Percentiles rank a stretch among this genome's conserved stretches.
These are phyloP conservation scores for Isoetes taiwanensis DNA, from an alignment of 75 land plant genomes.

Conservation along the genomic window DNA sequence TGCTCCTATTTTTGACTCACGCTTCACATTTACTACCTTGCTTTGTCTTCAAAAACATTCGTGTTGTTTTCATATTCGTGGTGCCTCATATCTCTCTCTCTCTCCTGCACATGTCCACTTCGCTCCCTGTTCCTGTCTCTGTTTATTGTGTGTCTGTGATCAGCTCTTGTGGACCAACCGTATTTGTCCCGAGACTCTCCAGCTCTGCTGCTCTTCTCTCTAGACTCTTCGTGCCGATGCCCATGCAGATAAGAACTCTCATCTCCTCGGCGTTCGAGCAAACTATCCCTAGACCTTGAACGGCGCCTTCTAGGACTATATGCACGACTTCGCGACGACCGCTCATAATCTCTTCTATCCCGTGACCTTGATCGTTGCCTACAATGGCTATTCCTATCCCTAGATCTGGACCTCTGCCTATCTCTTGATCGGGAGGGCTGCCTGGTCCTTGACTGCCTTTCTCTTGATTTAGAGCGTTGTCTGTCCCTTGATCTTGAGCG, in stretches of 20 bases:
- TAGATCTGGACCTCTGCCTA: not conserved
- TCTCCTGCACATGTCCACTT: not conserved
- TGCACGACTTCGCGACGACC: too few relatives aligned
- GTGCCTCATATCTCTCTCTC: conserved; percentile 8
- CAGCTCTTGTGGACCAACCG: not conserved
- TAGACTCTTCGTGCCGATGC: not conserved
- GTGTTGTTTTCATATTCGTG: conserved; percentile 15
- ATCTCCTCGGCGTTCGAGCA: not conserved
- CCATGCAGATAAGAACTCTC: not conserved
- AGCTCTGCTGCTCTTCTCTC: not conserved
- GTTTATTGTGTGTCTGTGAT: too few relatives aligned
- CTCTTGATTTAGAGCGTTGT: not conserved
- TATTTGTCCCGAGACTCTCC: not conserved
- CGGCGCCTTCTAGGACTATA: conserved; percentile 8
- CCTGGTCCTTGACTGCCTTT: not conserved
- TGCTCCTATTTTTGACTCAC: not conserved
- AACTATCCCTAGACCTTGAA: conserved; percentile 11
- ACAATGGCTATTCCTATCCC: conserved; percentile 1
- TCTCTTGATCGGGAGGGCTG: conserved; percentile 7
- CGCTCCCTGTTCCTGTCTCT: conserved; percentile 16
- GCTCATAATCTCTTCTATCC: too few relatives aligned
- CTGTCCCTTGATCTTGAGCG: conserved; percentile 5
- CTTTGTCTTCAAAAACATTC: conserved; percentile 8
- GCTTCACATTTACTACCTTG: conserved; percentile 4
- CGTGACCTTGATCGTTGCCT: too few relatives aligned